phyloP scores from a whole-genome alignment of 2,329 filamentous ascomycete species.

The Setomelanomma holmii region DNA sequence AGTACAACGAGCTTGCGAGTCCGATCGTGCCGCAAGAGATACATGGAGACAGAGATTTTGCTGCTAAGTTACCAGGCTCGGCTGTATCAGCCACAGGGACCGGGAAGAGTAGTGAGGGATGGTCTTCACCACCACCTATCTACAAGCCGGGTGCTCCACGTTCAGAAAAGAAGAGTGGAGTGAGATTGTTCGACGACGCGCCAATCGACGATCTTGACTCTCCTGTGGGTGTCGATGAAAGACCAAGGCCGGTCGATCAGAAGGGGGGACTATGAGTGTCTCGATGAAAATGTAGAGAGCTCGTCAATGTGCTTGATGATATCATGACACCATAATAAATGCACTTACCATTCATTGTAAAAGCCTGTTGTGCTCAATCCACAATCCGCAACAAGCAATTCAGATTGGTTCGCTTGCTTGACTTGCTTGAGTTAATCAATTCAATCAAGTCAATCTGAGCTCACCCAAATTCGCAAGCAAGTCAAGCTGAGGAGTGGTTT shows the following conservation, averaged over 20 bases:
- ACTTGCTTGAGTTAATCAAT: too few relatives aligned
- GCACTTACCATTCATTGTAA: too few relatives aligned
- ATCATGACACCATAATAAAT: background rate
- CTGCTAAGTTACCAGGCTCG: conserved; percentile 21
- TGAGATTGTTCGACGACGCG: background rate
- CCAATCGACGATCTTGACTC: background rate
- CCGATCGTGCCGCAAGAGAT: conserved; percentile 13
- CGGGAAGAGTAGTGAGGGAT: background rate
- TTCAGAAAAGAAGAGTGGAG: background rate
- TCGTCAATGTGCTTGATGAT: too few relatives aligned
- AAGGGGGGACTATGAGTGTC: background rate
- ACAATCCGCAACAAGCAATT: too few relatives aligned
- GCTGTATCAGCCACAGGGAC: conserved; percentile 2
- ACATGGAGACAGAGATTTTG: conserved; percentile 8
- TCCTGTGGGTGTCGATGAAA: background rate
- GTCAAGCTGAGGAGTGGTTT: too few relatives aligned
- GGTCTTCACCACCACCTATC: background rate
- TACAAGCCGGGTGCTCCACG: background rate
- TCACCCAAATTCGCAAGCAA: too few relatives aligned
- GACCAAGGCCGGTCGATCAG: background rate
- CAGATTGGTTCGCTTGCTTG: too few relatives aligned
- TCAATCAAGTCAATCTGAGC: too few relatives aligned
- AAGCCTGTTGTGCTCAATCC: too few relatives aligned
- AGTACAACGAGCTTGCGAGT: conserved; percentile 16
- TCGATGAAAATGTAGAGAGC: too few relatives aligned